A percentile compares a stretch with the other conserved stretches of the same genome.
Evolutionary conservation across 176 grass and related monocot genomes (phyloP).

Genomic region (Luzula sylvatica): DNA sequence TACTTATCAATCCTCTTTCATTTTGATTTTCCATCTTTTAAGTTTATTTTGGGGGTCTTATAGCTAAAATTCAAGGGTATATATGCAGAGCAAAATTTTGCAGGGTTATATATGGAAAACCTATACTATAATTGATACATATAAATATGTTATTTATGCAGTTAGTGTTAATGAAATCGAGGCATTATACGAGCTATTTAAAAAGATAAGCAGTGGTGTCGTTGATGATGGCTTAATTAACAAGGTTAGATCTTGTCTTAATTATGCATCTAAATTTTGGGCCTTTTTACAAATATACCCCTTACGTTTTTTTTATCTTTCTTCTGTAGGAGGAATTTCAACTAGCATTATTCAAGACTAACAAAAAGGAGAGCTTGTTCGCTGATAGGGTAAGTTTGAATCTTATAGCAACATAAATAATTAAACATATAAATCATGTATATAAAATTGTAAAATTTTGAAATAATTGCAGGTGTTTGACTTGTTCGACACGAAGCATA

Average conservation of each 20-base stretch:
- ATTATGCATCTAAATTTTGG: constrained; percentile 1
- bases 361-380: constrained; percentile 88
- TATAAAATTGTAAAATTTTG: no score
- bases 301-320: background rate
- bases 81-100: background rate
- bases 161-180: constrained; percentile 92
- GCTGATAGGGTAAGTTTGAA: constrained; percentile 75
- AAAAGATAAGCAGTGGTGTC: constrained; percentile 94
- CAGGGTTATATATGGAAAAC: background rate
- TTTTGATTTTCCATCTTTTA: background rate
- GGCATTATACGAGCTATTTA: constrained; percentile 86
- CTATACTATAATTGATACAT: background rate
- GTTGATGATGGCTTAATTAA: constrained; percentile 92
- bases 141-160: constrained; percentile 14
- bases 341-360: constrained; percentile 91
- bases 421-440: no score
- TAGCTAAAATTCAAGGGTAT: background rate
- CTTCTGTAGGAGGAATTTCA: constrained; percentile 91
- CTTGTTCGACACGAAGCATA: constrained; percentile 96
- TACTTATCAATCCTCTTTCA: no score
- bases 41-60: background rate
- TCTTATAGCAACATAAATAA: background rate
- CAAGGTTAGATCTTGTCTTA: constrained; percentile 41
- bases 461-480: constrained; percentile 75
- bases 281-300: background rate